These are phyloP conservation scores for Strigomonas culicis DNA, from an alignment of 208 protist genomes.

Conservation along the genomic window DNA sequence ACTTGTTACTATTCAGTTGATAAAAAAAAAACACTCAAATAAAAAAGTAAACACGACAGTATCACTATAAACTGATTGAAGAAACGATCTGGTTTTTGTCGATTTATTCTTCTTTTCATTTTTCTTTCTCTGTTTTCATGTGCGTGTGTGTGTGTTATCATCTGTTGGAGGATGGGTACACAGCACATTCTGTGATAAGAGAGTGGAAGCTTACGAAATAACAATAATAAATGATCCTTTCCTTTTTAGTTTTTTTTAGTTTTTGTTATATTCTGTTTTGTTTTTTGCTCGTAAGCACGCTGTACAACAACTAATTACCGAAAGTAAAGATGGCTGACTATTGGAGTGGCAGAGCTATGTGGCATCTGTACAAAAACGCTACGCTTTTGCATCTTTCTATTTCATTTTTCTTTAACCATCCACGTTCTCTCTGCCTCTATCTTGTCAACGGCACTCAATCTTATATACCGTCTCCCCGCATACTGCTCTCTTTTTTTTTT, in stretches of 20 bases:
- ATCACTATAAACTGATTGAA: conserved; percentile 5
- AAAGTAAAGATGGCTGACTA: conserved; percentile 5
- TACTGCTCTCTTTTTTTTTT: not conserved
- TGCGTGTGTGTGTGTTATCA: not conserved
- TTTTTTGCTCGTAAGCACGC: not conserved
- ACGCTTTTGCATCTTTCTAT: too few species aligned
- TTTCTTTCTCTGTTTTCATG: conserved; percentile 11
- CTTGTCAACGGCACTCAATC: not conserved
- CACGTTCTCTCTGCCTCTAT: conserved; percentile 14
- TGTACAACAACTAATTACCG: not conserved
- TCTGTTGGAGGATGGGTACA: conserved; percentile 5
- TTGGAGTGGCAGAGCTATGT: not conserved
- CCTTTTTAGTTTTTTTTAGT: conserved; percentile 1
- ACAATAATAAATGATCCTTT: not conserved
- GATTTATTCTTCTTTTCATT: conserved; percentile 10
- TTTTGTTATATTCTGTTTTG: too few species aligned
- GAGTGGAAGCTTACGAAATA: not conserved
- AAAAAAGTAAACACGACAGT: not conserved
- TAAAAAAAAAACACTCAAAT: not conserved
- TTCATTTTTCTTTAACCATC: conserved; percentile 1
- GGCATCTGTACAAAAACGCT: not conserved
- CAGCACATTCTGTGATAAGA: not conserved
- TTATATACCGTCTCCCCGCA: not conserved
- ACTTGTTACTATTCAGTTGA: conserved; percentile 10
- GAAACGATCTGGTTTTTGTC: conserved; percentile 7